Base-by-base conservation (phyloP, 106 monocot species). In the Vanilla planifolia region DNA sequence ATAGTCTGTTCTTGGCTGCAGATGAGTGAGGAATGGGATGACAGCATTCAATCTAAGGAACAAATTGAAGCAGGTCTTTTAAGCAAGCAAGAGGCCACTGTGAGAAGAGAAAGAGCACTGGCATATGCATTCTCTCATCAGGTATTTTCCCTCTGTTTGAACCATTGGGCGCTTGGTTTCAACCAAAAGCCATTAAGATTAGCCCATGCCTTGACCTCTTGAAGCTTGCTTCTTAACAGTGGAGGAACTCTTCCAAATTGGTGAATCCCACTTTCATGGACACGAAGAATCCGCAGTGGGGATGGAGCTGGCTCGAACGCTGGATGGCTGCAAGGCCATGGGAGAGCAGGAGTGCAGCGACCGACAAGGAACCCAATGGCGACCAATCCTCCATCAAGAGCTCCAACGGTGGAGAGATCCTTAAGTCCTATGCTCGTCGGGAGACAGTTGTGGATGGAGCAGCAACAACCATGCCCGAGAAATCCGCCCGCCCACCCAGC, bases 251-350 rank as follows among this genome's bases (percentile, higher is more conserved):
- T 48, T 85, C 91, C n/a, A 92, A 78, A 60, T 77, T 79, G 14
- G 74, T 42, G 28, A 90, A 75, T 32, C 78, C 83, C 7, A 66
- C 82, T 71, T 98, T 98, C 52, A 85, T 85, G 29, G 91, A 98
- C 36, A 79, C 85, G 0, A 82, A 68, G 79, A 98, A 98, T 69
- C 84, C 79, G 1, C 84, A 85, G 6, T 98, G 96, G 96, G 96
- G 96, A 1, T 98, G 96, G 96, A 91, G 96, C 81, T 98, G 96
- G 96, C 33, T 98, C 14, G 96, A 98, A 52, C 96, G 88, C 15
- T 98, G 96, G 96, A 98, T 91, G 91, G 81, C 87, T 19, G 74
- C 91, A n/a, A 76, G 71, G 62, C 88, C 91, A 28, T 91, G 91
- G 87, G 96, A 92, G 45, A 82, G 55, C 55, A 60, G 62, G 50